A percentile compares a stretch with the other conserved stretches of the same genome.
Conservation (phyloP, 257 asterid species). For the Solanum chmielewskii region DNA sequence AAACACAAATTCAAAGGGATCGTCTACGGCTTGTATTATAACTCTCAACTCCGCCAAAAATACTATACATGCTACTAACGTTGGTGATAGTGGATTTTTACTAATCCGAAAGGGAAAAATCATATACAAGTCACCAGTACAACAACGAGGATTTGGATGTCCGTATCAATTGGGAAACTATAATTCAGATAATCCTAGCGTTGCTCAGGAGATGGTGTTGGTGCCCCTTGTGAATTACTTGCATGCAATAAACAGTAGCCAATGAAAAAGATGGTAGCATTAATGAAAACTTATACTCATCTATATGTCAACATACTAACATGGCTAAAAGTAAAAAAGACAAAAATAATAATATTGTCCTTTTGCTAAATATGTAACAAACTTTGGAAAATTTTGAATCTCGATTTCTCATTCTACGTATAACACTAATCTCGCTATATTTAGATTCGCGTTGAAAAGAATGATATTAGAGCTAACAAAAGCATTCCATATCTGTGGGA, state of each 20-base stretch:
- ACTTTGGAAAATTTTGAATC: not conserved
- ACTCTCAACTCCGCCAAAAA: not conserved
- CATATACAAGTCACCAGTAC: not conserved
- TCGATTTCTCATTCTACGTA: too few relatives aligned
- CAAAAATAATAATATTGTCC: not conserved
- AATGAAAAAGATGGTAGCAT: not conserved
- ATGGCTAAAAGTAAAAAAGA: not conserved
- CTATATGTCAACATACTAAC: not conserved
- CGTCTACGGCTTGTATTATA: slow-evolving; percentile 18
- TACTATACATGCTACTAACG: not conserved
- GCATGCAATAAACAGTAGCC: not conserved
- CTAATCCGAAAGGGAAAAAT: slow-evolving; percentile 5
- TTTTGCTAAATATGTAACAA: not conserved
- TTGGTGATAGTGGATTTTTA: slow-evolving; percentile 10
- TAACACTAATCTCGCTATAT: too few relatives aligned
- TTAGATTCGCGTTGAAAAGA: too few relatives aligned
- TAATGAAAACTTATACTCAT: not conserved
- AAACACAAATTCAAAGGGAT: slow-evolving; percentile 5
- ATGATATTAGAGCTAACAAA: too few relatives aligned
- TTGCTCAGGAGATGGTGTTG: not conserved
- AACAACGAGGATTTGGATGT: not conserved
- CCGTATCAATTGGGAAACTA: slow-evolving; percentile 14
- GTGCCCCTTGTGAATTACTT: not conserved
- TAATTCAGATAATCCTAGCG: not conserved
- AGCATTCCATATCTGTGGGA: too few relatives aligned